Evolutionary conservation across 345 rosid genomes (phyloP), one percentile per base, ranked within the genome.

Genomic region (Bruguiera parviflora): DNA sequence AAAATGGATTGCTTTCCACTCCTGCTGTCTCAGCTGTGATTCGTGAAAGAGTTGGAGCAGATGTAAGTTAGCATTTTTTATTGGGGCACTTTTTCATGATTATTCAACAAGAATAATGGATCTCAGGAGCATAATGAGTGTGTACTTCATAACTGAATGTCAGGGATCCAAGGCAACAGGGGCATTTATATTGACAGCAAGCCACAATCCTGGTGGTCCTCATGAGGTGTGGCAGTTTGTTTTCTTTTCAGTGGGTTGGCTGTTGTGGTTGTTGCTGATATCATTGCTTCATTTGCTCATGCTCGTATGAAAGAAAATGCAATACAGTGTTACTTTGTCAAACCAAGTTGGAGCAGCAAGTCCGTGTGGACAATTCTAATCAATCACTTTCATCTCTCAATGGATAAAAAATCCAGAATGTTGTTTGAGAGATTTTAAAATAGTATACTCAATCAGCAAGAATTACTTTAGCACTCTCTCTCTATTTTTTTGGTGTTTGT

Each of bases 171-270:
- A 84, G 81, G 90, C 99, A 75, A 84, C 91, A 0, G 99, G 99
- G 66, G 91, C 85, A 69, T 96, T 96, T 81, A 96, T 96, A 69
- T 84, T 96, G 88, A 96, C 99, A 20, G 99, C 99, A 66, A 96
- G 99, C 79, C 99, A 96, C 80, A 96, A 96, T 75, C 98, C 99
- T 56, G 99, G 99, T 72, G 99, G 99, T 73, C 99, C 99, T 53
- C 70, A 81, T 83, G 99, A 96, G 98, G 99, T 94, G 27, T 60
- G 35, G 22, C 32, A 51, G 27, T 5, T 65, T 75, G 21, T 57
- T 25, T 53, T 25, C 58, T 65, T 22, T 66, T 4, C 25, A 28
- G 1, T 51, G 62, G 58, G 10, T 49, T 20, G 46, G 29, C 35
- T 15, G 11, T 18, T 73, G 55, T 28, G 16, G 29, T 46, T 13